These are phyloP conservation scores for Coemansia aciculifera DNA, from an alignment of 192 early-diverging fungal species.

Conservation along the genomic window DNA sequence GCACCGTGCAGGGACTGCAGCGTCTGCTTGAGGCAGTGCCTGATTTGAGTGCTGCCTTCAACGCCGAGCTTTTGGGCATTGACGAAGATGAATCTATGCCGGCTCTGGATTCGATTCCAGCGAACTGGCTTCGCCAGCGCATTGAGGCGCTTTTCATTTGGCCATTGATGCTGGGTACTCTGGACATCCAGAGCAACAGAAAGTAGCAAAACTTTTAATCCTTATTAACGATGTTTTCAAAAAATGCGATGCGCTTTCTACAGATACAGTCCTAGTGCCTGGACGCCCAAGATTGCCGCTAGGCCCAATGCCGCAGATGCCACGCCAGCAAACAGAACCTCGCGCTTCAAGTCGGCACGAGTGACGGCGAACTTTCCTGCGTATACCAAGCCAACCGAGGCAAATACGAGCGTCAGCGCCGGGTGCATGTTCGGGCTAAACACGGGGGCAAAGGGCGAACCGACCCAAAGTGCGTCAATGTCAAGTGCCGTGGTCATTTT, in stretches of 20 bases:
- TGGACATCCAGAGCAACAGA: slow-evolving; percentile 29
- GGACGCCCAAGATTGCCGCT: slow-evolving; percentile 33
- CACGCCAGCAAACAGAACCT: slow-evolving; percentile 33
- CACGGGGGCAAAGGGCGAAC: slow-evolving; percentile 31
- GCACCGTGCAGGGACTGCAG: slow-evolving; percentile 37
- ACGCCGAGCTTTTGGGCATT: slow-evolving; percentile 44
- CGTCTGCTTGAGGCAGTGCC: slow-evolving; percentile 38
- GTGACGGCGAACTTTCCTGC: slow-evolving; percentile 46
- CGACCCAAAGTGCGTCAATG: slow-evolving; percentile 36
- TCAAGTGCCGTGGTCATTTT: slow-evolving; percentile 14
- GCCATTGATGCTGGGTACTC: slow-evolving; percentile 50
- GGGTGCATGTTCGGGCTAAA: slow-evolving; percentile 33
- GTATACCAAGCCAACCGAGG: slow-evolving; percentile 31
- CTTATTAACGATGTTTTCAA: neutral
- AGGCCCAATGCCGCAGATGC: slow-evolving; percentile 43
- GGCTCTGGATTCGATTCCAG: slow-evolving; percentile 27
- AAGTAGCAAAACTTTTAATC: neutral
- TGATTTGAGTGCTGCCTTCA: slow-evolving; percentile 45
- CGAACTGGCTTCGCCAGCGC: slow-evolving; percentile 48
- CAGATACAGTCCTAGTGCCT: slow-evolving; percentile 40
- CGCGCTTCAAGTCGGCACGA: slow-evolving; percentile 15
- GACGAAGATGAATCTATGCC: slow-evolving; percentile 34
- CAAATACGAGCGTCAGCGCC: slow-evolving; percentile 29
- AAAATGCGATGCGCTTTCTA: slow-evolving; percentile 8
- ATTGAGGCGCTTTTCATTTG: slow-evolving; percentile 51